Percentiles rank a stretch among this genome's conserved stretches.
These are phyloP conservation scores for Trichoderma sp. DNA, from an alignment of 2,329 filamentous ascomycete species.

Conservation along the genomic window DNA sequence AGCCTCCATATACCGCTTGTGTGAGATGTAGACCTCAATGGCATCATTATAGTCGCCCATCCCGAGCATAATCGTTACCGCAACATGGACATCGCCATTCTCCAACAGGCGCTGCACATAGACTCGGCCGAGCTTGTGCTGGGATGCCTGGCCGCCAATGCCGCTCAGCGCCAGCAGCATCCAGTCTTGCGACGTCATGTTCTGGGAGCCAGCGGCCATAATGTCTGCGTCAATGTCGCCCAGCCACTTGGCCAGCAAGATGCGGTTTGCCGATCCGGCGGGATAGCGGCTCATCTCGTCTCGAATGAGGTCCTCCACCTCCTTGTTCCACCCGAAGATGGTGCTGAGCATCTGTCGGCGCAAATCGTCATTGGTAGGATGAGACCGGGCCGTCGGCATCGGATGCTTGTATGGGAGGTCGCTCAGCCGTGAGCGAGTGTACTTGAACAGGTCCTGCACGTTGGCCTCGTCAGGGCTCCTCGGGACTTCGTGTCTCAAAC, in stretches of 20 bases:
- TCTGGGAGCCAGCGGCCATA: slow-evolving; percentile 76
- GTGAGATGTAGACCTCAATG: slow-evolving; percentile 93
- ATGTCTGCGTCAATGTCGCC: slow-evolving; percentile 81
- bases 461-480: slow-evolving; percentile 73
- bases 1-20: slow-evolving; percentile 89
- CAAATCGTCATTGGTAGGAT: slow-evolving; percentile 75
- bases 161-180: slow-evolving; percentile 91
- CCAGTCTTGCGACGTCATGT: slow-evolving; percentile 95
- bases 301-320: slow-evolving; percentile 76
- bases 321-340: slow-evolving; percentile 92
- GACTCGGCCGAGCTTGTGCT: slow-evolving; percentile 86
- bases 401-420: slow-evolving; percentile 81
- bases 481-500: slow-evolving; percentile 77
- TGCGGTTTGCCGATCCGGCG: slow-evolving; percentile 71
- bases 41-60: slow-evolving; percentile 92
- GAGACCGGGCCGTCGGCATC: slow-evolving; percentile 57
- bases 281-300: slow-evolving; percentile 81
- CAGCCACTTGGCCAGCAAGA: slow-evolving; percentile 90
- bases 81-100: slow-evolving; percentile 86
- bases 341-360: slow-evolving; percentile 88
- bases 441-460: slow-evolving; percentile 81
- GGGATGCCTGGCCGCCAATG: slow-evolving; percentile 73
- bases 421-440: slow-evolving; percentile 75
- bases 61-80: slow-evolving; percentile 88
- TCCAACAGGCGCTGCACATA: slow-evolving; percentile 90